Percentiles rank a stretch among this genome's conserved stretches.
Conservation (phyloP, 495 filamentous ascomycete species). For the Penicillium dipodomyicola region DNA sequence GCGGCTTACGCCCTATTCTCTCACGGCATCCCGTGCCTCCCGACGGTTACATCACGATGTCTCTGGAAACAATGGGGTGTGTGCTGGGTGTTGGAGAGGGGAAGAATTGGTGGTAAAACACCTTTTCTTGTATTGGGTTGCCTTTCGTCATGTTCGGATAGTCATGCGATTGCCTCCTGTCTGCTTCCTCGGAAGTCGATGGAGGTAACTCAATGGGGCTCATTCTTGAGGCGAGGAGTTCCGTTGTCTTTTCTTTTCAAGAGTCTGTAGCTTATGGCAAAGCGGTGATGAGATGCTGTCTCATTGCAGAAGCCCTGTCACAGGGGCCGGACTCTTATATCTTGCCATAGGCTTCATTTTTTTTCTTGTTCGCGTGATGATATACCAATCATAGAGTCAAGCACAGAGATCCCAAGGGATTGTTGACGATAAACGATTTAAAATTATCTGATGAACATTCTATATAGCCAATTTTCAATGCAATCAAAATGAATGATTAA, state of each 20-base stretch:
- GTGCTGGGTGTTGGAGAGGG: conserved; percentile 40
- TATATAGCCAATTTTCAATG: conserved; percentile 11
- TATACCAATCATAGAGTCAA: conserved; percentile 97
- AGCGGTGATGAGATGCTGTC: conserved; percentile 41
- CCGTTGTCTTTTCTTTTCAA: conserved; percentile 45
- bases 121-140: conserved; percentile 44
- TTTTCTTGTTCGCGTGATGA: conserved; percentile 85
- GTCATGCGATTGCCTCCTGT: conserved; percentile 91
- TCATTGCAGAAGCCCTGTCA: conserved; percentile 59
- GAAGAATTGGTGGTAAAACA: conserved; percentile 22
- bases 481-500: conserved; percentile 6
- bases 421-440: conserved; percentile 74
- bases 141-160: conserved; percentile 90
- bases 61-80: conserved; percentile 46
- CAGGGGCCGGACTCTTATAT: conserved; percentile 58
- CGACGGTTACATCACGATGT: conserved; percentile 33
- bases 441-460: conserved; percentile 86
- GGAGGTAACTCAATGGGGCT: conserved; percentile 99
- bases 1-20: conserved; percentile 61
- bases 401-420: conserved; percentile 74
- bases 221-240: conserved; percentile 99
- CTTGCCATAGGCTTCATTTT: conserved; percentile 17
- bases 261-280: conserved; percentile 69
- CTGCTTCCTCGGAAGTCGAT: conserved; percentile 24
- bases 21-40: conserved; percentile 34